Base-by-base conservation (phyloP, 495 filamentous ascomycete species). In the Ascodesmis nigricans region DNA sequence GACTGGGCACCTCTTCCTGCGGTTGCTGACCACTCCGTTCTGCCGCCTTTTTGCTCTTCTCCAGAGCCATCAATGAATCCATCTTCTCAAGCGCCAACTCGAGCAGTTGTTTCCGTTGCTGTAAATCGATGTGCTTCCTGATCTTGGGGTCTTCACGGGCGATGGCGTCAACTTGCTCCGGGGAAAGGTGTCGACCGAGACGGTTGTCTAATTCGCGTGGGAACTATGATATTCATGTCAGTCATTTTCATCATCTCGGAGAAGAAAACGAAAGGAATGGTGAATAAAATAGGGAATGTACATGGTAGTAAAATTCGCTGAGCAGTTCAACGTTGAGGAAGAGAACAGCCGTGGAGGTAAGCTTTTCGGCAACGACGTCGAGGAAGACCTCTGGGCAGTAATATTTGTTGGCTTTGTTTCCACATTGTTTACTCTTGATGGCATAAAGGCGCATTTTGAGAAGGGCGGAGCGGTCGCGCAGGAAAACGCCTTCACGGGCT, bases 261-360 rank as follows among this genome's bases (percentile, higher is more conserved):
- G 29, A 20, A 42, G 38, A 16, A 29, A 8, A 15, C 6, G 4
- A 21, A 19, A 27, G 40, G 25, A 15, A n/a, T n/a, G n/a, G 14
- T 8, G 10, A 23, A 20, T 17, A 16, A 31, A 40, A 9, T 14
- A 24, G 21, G 21, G 11, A 29, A 30, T 21, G 24, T 51, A 47
- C 48, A 50, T 84, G 74, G 52, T 90, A 83, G 59, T 92, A 92
- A 47, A 95, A 99, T 50, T 95, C 91, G 3, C 78, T 80, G 25
- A 99, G 65, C 17, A 99, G 66, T 58, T 99, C 87, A 22, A 93
- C 90, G 45, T 99, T 92, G 6, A 99, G 68, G 64, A 99, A 99
- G 0, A 99, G 67, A 6, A 95, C 90, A 7, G 87, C 84, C 0
- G 84, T 95, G 2, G 78, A 71, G 10, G 82, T 82, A 36, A 99